phyloP scores from a whole-genome alignment of 495 filamentous ascomycete genomes.

The Hypoxylon perforatum region DNA sequence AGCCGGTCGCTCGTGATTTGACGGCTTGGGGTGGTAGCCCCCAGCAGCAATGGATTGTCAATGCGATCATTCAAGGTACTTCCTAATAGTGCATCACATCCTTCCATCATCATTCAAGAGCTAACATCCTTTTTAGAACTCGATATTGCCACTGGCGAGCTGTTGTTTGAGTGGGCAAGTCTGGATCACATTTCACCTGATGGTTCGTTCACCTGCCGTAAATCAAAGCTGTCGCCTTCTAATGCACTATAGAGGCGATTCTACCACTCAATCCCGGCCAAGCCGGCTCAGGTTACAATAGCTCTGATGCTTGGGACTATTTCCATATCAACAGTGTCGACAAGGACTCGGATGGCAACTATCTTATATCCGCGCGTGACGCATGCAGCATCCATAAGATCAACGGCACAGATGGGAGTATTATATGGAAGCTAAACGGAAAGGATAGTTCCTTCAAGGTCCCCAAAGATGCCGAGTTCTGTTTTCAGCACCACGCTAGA shows the following conservation, averaged over 20 bases:
- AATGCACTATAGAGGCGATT: constrained; percentile 54
- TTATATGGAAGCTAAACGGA: constrained; percentile 69
- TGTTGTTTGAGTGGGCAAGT: constrained; percentile 55
- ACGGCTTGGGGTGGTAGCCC: constrained; percentile 50
- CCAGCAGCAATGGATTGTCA: constrained; percentile 62
- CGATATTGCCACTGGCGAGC: constrained; percentile 49
- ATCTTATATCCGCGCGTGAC: constrained; percentile 69
- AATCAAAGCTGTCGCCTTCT: not conserved
- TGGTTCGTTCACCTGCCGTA: constrained; percentile 41
- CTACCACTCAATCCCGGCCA: constrained; percentile 64
- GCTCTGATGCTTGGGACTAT: constrained; percentile 67
- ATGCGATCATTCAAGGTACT: constrained; percentile 64
- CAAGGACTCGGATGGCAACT: constrained; percentile 66
- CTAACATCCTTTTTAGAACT: constrained; percentile 46
- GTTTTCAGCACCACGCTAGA: constrained; percentile 72
- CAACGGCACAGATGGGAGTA: constrained; percentile 66
- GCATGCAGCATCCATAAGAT: constrained; percentile 69
- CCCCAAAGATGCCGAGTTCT: constrained; percentile 57
- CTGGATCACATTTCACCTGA: constrained; percentile 54
- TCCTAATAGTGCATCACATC: no score
- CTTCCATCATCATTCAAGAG: not conserved
- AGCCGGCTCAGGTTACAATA: constrained; percentile 60
- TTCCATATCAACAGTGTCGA: constrained; percentile 75
- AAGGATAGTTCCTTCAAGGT: constrained; percentile 54
- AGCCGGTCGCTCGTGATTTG: constrained; percentile 55